These are phyloP conservation scores for Termitomyces titanicus DNA, from an alignment of 768 basidiomycete species.

Conservation along the genomic window DNA sequence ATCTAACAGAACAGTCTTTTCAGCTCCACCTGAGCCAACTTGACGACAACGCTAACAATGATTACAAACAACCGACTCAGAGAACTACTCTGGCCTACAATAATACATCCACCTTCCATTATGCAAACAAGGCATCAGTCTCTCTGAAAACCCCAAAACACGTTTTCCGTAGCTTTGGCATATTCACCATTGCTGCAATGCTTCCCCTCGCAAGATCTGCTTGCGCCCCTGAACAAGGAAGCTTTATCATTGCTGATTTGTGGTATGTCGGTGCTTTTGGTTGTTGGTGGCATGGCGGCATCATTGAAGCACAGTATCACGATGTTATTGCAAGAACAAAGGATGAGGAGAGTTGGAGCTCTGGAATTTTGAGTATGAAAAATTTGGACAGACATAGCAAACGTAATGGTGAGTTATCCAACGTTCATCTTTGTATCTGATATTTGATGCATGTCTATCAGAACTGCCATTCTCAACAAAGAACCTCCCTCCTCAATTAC, in stretches of 20 bases:
- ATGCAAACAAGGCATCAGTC: conserved; percentile 89
- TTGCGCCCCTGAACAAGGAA: conserved; percentile 38
- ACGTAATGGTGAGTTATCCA: conserved; percentile 51
- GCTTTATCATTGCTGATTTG: conserved; percentile 61
- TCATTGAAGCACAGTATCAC: conserved; percentile 78
- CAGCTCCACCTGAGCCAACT: conserved; percentile 88
- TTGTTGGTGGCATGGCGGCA: conserved; percentile 84
- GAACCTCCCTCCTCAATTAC: conserved; percentile 13
- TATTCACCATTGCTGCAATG: conserved; percentile 84
- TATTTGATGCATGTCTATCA: conserved; percentile 19
- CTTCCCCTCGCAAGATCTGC: conserved; percentile 55
- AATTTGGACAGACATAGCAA: conserved; percentile 65
- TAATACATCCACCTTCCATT: conserved; percentile 63
- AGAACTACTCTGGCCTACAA: conserved; percentile 26
- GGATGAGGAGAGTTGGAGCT: conserved; percentile 72
- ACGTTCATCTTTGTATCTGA: neutral
- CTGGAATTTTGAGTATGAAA: conserved; percentile 76
- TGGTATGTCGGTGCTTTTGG: conserved; percentile 94
- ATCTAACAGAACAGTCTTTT: conserved; percentile 97
- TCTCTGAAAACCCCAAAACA: conserved; percentile 89
- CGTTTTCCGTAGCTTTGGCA: conserved; percentile 79
- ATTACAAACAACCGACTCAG: conserved; percentile 33
- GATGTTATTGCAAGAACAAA: conserved; percentile 60
- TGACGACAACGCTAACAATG: conserved; percentile 61
- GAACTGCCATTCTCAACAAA: conserved; percentile 48